Conservation (phyloP, 257 asterid species). For the Pogostemon cablin region DNA sequence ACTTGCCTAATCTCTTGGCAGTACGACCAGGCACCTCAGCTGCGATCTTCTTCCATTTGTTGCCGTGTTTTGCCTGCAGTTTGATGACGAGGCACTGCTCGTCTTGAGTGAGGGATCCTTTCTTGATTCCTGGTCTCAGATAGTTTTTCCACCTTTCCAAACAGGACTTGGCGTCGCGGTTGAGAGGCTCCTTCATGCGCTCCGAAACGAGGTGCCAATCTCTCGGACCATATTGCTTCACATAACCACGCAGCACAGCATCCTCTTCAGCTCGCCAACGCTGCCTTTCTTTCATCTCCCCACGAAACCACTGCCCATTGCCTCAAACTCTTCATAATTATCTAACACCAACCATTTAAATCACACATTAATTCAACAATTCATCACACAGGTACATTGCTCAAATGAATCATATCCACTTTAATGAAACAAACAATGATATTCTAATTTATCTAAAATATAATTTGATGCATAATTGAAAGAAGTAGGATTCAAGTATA, state of each 20-base stretch:
- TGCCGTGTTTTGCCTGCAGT: conserved; percentile 64
- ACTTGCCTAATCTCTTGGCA: conserved; percentile 73
- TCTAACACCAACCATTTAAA: conserved; percentile 10
- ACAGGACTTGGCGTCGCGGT: conserved; percentile 70
- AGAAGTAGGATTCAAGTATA: no score
- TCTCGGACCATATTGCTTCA: conserved; percentile 63
- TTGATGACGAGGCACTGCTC: conserved; percentile 65
- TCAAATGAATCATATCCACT: no score
- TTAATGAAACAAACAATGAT: no score
- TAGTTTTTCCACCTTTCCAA: conserved; percentile 81
- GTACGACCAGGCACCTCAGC: conserved; percentile 75
- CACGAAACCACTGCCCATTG: conserved; percentile 45
- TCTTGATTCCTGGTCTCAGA: conserved; percentile 71
- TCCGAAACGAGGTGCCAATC: conserved; percentile 72
- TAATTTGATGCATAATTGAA: no score
- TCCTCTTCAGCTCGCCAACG: conserved; percentile 83
- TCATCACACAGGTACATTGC: no score
- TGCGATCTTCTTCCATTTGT: conserved; percentile 80
- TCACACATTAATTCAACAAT: no score
- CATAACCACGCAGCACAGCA: conserved; percentile 59
- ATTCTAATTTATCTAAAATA: no score
- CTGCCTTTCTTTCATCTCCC: conserved; percentile 80
- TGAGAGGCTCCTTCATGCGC: conserved; percentile 56
- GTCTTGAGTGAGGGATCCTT: conserved; percentile 60
- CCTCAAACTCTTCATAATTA: conserved; percentile 51